phyloP scores from a whole-genome alignment of 23 red algal genomes.

The Agarophyton chilense region DNA sequence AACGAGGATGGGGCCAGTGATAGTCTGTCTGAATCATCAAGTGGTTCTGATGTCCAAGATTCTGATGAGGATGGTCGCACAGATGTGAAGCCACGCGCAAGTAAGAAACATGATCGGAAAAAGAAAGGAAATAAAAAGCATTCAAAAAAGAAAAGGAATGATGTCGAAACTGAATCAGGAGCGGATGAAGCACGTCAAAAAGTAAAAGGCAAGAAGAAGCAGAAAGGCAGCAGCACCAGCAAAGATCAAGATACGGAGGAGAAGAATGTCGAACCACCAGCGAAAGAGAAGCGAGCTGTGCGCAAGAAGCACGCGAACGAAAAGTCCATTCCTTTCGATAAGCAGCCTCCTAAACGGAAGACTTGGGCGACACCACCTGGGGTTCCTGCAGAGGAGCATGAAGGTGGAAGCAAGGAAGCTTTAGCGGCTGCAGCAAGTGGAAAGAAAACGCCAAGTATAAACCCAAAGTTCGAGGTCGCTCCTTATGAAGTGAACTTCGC shows the following conservation, averaged over 20 bases:
- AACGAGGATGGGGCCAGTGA: background rate
- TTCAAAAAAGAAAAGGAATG: background rate
- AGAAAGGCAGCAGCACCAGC: background rate
- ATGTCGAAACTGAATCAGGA: slow-evolving; percentile 1
- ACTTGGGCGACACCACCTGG: background rate
- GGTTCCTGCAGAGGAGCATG: background rate
- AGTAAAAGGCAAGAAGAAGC: slow-evolving; percentile 2
- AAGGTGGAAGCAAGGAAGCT: slow-evolving; percentile 25
- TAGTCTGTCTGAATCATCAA: background rate
- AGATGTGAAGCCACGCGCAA: background rate
- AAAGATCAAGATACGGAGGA: slow-evolving; percentile 13
- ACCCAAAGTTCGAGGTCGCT: slow-evolving; percentile 60
- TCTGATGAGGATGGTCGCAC: background rate
- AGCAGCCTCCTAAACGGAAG: slow-evolving; percentile 42
- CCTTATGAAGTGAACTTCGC: slow-evolving; percentile 73
- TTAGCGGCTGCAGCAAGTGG: slow-evolving; percentile 63
- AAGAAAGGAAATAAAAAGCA: background rate
- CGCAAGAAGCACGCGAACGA: slow-evolving; percentile 27
- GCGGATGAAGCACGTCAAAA: background rate
- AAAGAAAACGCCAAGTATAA: slow-evolving; percentile 68
- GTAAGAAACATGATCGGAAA: slow-evolving; percentile 4
- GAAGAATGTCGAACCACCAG: background rate
- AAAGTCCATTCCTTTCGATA: slow-evolving; percentile 51
- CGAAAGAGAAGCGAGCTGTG: background rate
- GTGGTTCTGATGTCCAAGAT: slow-evolving; percentile 5